Evolutionary conservation across 73 alveolate genomes (phyloP), one percentile per base, ranked within the genome.

Genomic region (Paramecium caudatum): DNA sequence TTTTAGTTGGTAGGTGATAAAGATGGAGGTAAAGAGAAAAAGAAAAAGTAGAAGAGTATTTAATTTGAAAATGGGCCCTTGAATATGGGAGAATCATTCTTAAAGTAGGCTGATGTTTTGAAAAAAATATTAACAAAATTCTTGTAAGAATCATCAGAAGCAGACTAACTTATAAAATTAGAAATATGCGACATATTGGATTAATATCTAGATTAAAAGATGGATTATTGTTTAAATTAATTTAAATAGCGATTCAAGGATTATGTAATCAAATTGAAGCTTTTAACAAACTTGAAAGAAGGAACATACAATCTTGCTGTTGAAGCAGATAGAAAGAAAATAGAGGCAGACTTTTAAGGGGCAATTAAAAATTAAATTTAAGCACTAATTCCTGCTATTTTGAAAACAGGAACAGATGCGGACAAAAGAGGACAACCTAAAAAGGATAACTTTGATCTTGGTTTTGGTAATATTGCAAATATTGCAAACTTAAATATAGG

Each of bases 141-240:
- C 32, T 86, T 86, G 21, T 43, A 78, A 27, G 93, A 86, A 27
- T 49, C 74, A 13, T 86, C 82, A 2, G 93, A 61, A 15, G 93
- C 63, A 0, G 88, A 62, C 65, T 33, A 86, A 43, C 33, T 63
- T 41, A 86, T 86, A 25, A 86, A 86, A 86, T 63, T 62, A 21
- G 93, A 86, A 86, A 86, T 86, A 4, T 86, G 93, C 32, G 93
- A 86, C 43, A 86, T 86, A 0, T 46, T 86, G 12, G 65, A 86
- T 27, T 32, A 63, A 41, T 86, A 62, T 78, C 61, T 86, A 9
- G 84, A 86, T 37, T 86, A 86, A 15, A 86, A 86, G 45, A 43
- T 62, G 84, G 93, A 86, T 25, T 86, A 41, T 30, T 62, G 82
- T 70, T 78, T 86, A 3, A 63, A 86, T 37, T 39, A 78, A 36